Conservation (phyloP, 2,329 filamentous ascomycete species). For the Neoascochyta sp. region DNA sequence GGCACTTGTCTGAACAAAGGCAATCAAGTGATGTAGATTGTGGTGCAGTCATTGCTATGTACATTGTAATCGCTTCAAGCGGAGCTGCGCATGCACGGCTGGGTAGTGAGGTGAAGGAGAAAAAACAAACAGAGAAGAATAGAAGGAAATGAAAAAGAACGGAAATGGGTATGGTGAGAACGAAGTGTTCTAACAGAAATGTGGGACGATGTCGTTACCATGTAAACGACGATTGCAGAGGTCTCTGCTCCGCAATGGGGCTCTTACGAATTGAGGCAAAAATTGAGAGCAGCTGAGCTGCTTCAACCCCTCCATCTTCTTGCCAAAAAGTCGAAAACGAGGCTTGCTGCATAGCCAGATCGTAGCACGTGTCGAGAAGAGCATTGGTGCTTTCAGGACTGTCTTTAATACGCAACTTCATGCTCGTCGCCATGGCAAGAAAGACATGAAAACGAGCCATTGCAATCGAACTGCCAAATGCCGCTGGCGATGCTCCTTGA, state of each 20-base stretch:
- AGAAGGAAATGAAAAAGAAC: too few species aligned
- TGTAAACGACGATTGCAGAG: slow-evolving; percentile 29
- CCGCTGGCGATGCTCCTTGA: slow-evolving; percentile 15
- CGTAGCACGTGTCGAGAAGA: slow-evolving; percentile 35
- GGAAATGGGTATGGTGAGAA: too few species aligned
- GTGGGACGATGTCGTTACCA: slow-evolving; percentile 27
- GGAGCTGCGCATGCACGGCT: too few species aligned
- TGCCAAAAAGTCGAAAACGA: slow-evolving; percentile 32
- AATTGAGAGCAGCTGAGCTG: slow-evolving; percentile 29
- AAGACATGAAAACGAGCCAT: slow-evolving; percentile 39
- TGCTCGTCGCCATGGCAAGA: slow-evolving; percentile 36
- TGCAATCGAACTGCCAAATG: slow-evolving; percentile 19
- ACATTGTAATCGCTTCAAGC: too few species aligned
- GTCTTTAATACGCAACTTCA: slow-evolving; percentile 34
- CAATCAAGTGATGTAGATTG: too few species aligned
- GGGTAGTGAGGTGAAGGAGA: too few species aligned
- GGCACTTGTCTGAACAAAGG: too few species aligned
- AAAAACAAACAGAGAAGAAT: too few species aligned
- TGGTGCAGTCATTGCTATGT: too few species aligned
- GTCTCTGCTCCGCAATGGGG: slow-evolving; percentile 13
- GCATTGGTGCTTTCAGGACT: slow-evolving; percentile 29
- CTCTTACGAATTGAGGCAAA: slow-evolving; percentile 31
- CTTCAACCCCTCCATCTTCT: slow-evolving; percentile 31
- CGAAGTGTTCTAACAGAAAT: too few species aligned
- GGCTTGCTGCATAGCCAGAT: slow-evolving; percentile 36